These are phyloP conservation scores for Onygenales sp. DNA, from an alignment of 2,329 filamentous ascomycete species.

Conservation along the genomic window DNA sequence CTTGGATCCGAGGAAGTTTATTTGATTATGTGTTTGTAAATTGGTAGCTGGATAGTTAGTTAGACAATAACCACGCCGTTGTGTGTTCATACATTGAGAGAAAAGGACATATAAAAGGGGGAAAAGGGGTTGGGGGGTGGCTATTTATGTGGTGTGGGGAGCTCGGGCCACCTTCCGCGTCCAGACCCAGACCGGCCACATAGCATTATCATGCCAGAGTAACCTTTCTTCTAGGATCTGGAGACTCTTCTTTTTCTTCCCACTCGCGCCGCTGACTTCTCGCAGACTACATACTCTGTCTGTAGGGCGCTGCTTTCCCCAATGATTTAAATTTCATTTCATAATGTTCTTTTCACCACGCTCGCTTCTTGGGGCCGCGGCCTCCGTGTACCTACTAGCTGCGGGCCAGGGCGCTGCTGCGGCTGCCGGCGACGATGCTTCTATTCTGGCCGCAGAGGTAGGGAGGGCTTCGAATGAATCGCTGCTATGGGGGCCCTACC, in stretches of 20 bases:
- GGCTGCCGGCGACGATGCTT: conserved; percentile 22
- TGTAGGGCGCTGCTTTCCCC: not conserved
- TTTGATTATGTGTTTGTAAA: conserved; percentile 9
- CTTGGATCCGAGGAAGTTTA: conserved; percentile 57
- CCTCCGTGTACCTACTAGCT: conserved; percentile 9
- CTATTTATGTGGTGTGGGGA: no score
- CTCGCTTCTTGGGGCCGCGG: conserved; percentile 11
- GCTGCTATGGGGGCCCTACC: conserved; percentile 91
- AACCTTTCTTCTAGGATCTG: no score
- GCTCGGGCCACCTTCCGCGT: not conserved
- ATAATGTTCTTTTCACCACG: not conserved
- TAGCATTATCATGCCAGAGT: not conserved
- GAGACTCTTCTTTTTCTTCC: not conserved
- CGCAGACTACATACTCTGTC: no score
- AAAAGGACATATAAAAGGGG: no score
- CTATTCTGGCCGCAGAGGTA: conserved; percentile 29
- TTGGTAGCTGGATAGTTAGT: not conserved
- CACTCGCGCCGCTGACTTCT: no score
- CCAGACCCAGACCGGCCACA: not conserved
- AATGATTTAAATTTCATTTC: conserved; percentile 1
- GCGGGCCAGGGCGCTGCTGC: conserved; percentile 5
- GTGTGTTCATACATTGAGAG: no score
- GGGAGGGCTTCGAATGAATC: conserved; percentile 60
- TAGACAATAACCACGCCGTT: not conserved
- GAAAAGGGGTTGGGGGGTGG: no score